Evolutionary conservation across 768 basidiomycete genomes (phyloP).

Genomic region (Pholiota molesta): DNA sequence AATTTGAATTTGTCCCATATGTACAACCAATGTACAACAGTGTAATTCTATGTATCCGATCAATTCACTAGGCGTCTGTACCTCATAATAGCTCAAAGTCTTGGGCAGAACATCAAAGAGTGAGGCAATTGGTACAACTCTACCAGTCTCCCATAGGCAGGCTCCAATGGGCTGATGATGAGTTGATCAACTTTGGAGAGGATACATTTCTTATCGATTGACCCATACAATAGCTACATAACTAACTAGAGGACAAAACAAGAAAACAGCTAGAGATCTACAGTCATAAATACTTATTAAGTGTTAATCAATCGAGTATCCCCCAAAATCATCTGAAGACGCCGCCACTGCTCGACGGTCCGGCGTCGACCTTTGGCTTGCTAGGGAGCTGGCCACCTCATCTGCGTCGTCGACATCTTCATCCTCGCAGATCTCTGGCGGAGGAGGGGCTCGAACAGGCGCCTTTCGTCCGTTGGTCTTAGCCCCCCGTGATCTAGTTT

Average conservation of each 20-base stretch:
- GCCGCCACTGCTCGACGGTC: slow-evolving; percentile 2
- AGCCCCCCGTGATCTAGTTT: background rate
- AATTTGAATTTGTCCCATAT: background rate
- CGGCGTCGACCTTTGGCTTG: slow-evolving; percentile 12
- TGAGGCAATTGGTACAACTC: too few species aligned
- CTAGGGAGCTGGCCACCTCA: slow-evolving; percentile 23
- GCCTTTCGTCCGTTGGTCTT: slow-evolving; percentile 6
- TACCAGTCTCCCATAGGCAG: too few species aligned
- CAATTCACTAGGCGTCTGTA: background rate
- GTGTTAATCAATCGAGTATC: slow-evolving; percentile 22
- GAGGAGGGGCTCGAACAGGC: background rate
- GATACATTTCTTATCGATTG: background rate
- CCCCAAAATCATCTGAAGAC: slow-evolving; percentile 30
- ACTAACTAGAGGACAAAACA: slow-evolving; percentile 1
- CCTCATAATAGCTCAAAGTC: too few species aligned
- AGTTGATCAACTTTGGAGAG: background rate
- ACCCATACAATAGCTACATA: slow-evolving; percentile 9
- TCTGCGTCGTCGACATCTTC: slow-evolving; percentile 19
- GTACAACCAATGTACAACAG: background rate
- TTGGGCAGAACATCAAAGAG: too few species aligned
- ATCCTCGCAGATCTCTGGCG: slow-evolving; percentile 5
- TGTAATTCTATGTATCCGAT: background rate
- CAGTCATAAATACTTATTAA: slow-evolving; percentile 1
- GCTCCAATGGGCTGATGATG: too few species aligned
- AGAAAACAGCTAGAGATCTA: background rate